These are phyloP conservation scores for Annulohypoxylon bovei DNA, from an alignment of 495 filamentous ascomycete genomes.

Conservation along the genomic window DNA sequence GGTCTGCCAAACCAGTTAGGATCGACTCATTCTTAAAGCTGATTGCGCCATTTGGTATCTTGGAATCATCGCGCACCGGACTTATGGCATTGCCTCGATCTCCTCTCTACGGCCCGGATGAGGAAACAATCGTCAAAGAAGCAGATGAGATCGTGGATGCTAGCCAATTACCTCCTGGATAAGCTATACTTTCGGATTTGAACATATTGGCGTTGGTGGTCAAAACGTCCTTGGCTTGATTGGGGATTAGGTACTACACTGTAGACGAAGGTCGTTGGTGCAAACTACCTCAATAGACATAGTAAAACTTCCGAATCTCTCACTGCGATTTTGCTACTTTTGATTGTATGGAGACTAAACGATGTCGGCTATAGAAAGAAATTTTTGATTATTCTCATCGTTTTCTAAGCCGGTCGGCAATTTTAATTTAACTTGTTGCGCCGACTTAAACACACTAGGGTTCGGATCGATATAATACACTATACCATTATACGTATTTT, in stretches of 20 bases:
- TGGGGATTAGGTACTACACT: slow-evolving; percentile 24
- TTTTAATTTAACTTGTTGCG: too few species aligned
- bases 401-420: neutral
- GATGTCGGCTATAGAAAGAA: neutral
- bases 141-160: slow-evolving; percentile 91
- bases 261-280: slow-evolving; percentile 28
- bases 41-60: slow-evolving; percentile 92
- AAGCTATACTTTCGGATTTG: slow-evolving; percentile 46
- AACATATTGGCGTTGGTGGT: slow-evolving; percentile 38
- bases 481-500: too few species aligned
- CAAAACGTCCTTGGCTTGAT: slow-evolving; percentile 23
- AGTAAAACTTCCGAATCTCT: slow-evolving; percentile 6
- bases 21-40: slow-evolving; percentile 99
- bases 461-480: too few species aligned
- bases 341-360: neutral
- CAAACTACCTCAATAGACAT: slow-evolving; percentile 27
- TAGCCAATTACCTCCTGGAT: slow-evolving; percentile 92
- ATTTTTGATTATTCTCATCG: neutral
- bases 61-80: slow-evolving; percentile 92
- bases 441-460: too few species aligned
- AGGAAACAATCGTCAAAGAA: slow-evolving; percentile 83
- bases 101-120: slow-evolving; percentile 77
- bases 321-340: neutral
- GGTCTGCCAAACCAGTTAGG: slow-evolving; percentile 89
- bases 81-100: slow-evolving; percentile 97